Base-by-base conservation (phyloP, 1,284 basidiomycete species). In the Boletus hoseneyae region DNA sequence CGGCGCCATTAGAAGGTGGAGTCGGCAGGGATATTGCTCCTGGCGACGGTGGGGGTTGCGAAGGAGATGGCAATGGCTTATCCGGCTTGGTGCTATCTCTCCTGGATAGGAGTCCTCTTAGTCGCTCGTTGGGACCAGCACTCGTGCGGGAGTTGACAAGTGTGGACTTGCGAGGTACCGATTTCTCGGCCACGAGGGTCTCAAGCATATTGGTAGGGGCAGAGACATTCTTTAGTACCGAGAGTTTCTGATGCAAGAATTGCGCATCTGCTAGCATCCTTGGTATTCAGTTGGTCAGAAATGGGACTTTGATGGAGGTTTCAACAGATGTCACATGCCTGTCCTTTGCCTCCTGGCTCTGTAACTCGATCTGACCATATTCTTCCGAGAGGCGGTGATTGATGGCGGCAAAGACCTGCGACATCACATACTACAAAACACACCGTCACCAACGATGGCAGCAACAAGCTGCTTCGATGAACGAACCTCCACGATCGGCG, bases 361-460 rank as follows among this genome's bases (percentile, higher is more conserved):
- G 90, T 37, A 97, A 73, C 56, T 93, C 88, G 45, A 96, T 82
- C 62, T 79, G 82, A 41, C 74, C 74, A 67, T 87, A 96, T 66
- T 93, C 90, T 63, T 94, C 90, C 35, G 85, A 85, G 10, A 97
- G 74, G 41, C 89, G 83, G 65, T 89, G 84, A 66, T 93, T 93
- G 67, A 96, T 93, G n/a, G 90, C 85, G 19, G 86, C 87, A 56
- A 95, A 87, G 13, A 97, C 93, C 66, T 95, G 90, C 29, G 84
- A 82, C 89, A 96, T 94, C 61, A 97, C 91, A 64, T 79, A 82
- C 89, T 94, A 63, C 38, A 53, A 41, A 41, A 23, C 25, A 30
- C 25, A 32, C 30, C 13, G 21, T 63, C 45, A 55, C 21, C 13
- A 8, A 49, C 25, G 25, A 37, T 42, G 16, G 9, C 42, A 38